A percentile compares a stretch with the other conserved stretches of the same genome.
Conservation (phyloP, 2,329 filamentous ascomycete species). For the Curvularia hawaiiensis region DNA sequence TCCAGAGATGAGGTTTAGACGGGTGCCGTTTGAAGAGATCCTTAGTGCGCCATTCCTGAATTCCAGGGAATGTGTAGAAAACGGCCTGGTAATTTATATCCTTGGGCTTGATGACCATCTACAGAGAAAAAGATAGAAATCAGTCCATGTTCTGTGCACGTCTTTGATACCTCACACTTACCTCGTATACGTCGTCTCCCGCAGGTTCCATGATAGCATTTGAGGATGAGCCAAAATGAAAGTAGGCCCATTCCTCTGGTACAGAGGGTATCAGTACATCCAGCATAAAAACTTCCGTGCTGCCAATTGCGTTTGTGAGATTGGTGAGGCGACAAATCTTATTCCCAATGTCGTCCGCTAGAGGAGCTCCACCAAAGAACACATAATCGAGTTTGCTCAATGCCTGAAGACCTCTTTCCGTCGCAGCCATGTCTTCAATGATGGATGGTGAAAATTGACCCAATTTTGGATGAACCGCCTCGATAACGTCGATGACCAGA, state of each 20-base stretch:
- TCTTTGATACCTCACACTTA: neutral
- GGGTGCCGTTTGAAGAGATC: constrained; percentile 26
- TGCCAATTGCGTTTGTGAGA: neutral
- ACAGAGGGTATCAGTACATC: neutral
- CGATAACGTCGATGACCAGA: constrained; percentile 3
- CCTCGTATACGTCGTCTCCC: constrained; percentile 2
- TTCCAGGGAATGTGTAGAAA: constrained; percentile 4
- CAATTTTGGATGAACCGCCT: neutral
- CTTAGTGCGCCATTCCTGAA: constrained; percentile 17
- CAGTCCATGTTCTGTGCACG: neutral
- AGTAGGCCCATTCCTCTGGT: constrained; percentile 5
- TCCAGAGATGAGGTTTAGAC: constrained; percentile 23
- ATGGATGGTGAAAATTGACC: constrained; percentile 7
- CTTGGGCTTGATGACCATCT: constrained; percentile 7
- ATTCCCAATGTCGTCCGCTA: neutral
- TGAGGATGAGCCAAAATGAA: neutral
- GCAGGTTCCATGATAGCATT: constrained; percentile 8
- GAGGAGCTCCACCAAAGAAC: constrained; percentile 4
- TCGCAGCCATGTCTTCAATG: constrained; percentile 2
- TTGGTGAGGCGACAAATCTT: constrained; percentile 4
- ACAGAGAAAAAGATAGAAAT: neutral
- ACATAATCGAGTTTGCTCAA: neutral
- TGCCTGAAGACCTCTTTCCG: constrained; percentile 1
- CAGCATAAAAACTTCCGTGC: constrained; percentile 3
- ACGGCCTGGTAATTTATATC: constrained; percentile 3